phyloP scores from a whole-genome alignment of 148 eudicot species.

The Pouteria glomerata region DNA sequence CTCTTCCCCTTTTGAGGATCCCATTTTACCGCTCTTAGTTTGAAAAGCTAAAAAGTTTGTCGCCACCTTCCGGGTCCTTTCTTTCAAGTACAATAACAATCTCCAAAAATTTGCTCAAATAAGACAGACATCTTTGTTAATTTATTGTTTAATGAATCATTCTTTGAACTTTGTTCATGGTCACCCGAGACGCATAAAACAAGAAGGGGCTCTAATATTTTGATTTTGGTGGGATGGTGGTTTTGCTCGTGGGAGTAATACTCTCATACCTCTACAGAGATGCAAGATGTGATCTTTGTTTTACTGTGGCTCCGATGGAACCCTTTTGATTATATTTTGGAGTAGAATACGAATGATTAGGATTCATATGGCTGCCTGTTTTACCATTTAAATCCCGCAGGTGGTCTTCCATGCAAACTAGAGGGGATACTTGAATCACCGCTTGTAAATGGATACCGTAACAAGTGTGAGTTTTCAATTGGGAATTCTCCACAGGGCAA shows the following conservation, averaged over 20 bases:
- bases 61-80: background rate
- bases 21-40: background rate
- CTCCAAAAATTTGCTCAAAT: background rate
- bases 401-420: slow-evolving; percentile 88
- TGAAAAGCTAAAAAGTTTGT: background rate
- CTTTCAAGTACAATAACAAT: background rate
- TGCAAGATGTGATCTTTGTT: slow-evolving; percentile 3
- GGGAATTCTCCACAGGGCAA: slow-evolving; percentile 78
- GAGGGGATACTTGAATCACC: slow-evolving; percentile 93
- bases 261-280: background rate
- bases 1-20: background rate
- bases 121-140: background rate
- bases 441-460: slow-evolving; percentile 76
- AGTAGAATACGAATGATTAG: background rate
- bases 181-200: background rate
- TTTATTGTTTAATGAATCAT: background rate
- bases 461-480: slow-evolving; percentile 95
- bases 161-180: background rate
- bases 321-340: background rate
- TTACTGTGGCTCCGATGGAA: background rate
- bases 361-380: background rate
- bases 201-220: background rate
- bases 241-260: background rate
- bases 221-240: background rate
- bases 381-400: slow-evolving; percentile 33